phyloP scores from a whole-genome alignment of 345 rosid genomes.

The Populus simonii region DNA sequence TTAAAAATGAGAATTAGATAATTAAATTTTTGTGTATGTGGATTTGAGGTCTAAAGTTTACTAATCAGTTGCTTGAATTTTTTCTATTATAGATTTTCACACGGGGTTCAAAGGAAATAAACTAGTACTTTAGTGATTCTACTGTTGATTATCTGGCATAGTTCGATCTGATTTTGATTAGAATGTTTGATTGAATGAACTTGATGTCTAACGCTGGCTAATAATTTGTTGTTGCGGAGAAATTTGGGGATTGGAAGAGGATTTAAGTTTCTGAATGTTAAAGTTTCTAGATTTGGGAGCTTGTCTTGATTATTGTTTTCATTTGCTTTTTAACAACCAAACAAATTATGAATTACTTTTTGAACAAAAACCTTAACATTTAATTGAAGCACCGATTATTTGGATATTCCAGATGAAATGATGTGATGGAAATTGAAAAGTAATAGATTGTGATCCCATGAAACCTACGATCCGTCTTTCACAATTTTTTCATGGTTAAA shows the following conservation, averaged over 20 bases:
- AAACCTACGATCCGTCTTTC: neutral
- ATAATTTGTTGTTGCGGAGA: neutral
- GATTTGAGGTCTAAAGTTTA: neutral
- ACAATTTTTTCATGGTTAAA: neutral
- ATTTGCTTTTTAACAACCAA: neutral
- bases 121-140: neutral
- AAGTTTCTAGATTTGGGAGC: neutral
- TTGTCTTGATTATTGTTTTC: neutral
- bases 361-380: neutral
- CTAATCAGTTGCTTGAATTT: neutral
- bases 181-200: neutral
- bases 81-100: neutral
- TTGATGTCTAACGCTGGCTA: neutral
- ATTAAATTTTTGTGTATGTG: neutral
- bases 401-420: neutral
- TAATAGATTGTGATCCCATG: neutral
- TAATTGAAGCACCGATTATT: neutral
- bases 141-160: neutral
- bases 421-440: neutral
- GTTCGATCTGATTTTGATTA: neutral
- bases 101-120: neutral
- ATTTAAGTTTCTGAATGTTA: neutral
- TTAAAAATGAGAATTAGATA: neutral
- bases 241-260: neutral
- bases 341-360: neutral